Evolutionary conservation across 352 stramenopile genomes (phyloP), one percentile per base, ranked within the genome.

Genomic region (Globisporangium camurandrum): DNA sequence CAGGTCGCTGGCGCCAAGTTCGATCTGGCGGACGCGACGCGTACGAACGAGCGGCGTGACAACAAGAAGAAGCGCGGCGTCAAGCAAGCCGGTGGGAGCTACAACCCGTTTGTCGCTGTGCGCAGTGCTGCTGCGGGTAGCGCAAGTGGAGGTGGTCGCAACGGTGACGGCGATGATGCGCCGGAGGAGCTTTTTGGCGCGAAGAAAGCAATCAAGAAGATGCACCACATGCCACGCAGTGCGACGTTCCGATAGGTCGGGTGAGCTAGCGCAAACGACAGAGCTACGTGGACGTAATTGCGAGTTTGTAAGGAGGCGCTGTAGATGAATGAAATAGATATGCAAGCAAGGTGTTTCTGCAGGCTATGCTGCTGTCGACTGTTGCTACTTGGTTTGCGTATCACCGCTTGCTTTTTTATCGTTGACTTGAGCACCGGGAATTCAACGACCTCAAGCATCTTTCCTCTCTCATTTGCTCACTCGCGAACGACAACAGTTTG

Each of bases 181-280:
- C 41, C 48, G 19, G 43, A 45, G 11, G 67, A 68, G 59, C 62
- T 52, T 22, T 41, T 64, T 33, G 65, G 51, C 30, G 66, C 34
- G 38, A 63, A 73, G 66, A 63, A 71, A 41, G 71, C 71, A n/a
- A 59, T 71, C 37, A 92, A 90, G 64, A 88, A 84, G 60, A 75
- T 80, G 65, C 77, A 90, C 55, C 79, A 92, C 64, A 86, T 88
- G 68, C 78, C 83, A 14, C 74, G 80, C 57, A 93, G 80, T 54
- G 77, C 83, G 53, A 93, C 79, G 26, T 92, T 89, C 61, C 69
- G 73, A 72, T 93, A 90, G 56, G 42, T 33, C 10, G 20, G n/a
- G n/a, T n/a, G n/a, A n/a, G n/a, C n/a, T n/a, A n/a, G n/a, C n/a
- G n/a, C n/a, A n/a, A n/a, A n/a, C n/a, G n/a, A n/a, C n/a, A n/a